Evolutionary conservation across 2,329 filamentous ascomycete genomes (phyloP).

Genomic region (Neobulgaria alba): DNA sequence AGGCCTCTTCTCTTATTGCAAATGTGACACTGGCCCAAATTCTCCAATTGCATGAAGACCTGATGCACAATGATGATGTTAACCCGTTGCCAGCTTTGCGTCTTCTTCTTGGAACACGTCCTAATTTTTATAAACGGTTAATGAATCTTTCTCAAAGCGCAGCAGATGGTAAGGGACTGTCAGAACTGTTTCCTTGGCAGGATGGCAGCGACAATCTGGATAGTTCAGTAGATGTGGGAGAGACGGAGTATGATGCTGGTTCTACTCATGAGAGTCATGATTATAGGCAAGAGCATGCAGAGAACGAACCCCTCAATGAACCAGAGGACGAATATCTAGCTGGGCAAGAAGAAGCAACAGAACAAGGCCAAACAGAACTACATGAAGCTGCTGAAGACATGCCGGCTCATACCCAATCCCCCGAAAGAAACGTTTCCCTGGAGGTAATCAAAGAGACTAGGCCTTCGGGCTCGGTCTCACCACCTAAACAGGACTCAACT

Average conservation of each 20-base stretch:
- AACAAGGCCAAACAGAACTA: background rate
- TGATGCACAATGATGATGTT: conserved; percentile 50
- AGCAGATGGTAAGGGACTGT: conserved; percentile 44
- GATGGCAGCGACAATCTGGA: conserved; percentile 19
- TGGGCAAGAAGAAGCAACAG: background rate
- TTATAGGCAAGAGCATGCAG: no score
- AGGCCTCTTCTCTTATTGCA: conserved; percentile 41
- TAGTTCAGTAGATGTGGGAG: conserved; percentile 10
- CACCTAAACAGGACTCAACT: background rate
- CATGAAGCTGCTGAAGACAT: conserved; percentile 1
- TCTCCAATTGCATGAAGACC: conserved; percentile 47
- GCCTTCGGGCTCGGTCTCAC: background rate
- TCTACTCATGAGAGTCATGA: no score
- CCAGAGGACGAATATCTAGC: background rate
- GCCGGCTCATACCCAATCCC: no score
- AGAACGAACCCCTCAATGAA: no score
- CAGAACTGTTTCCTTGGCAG: conserved; percentile 21
- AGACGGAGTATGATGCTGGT: no score
- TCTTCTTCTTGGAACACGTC: conserved; percentile 44
- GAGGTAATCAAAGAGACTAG: conserved; percentile 1
- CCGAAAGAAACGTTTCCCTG: no score
- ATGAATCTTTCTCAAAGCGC: conserved; percentile 42
- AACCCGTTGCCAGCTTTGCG: conserved; percentile 47
- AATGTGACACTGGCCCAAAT: conserved; percentile 47
- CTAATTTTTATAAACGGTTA: conserved; percentile 44